Evolutionary conservation across 2,329 filamentous ascomycete genomes (phyloP), one percentile per base, ranked within the genome.

Genomic region (Blastomyces gilchristii): DNA sequence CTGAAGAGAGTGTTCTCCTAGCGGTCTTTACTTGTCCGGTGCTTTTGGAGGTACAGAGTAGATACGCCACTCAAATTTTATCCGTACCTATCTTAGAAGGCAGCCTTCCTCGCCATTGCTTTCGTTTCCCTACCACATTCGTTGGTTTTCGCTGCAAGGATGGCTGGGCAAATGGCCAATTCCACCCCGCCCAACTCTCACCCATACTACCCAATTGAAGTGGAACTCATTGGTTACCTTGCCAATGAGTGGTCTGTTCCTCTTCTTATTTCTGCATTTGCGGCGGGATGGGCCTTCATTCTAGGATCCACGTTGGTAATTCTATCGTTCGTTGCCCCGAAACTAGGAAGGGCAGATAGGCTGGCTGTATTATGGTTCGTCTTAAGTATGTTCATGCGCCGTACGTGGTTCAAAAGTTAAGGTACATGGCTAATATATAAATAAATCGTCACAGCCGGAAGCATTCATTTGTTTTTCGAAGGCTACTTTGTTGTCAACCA

Each of bases 401-500:
- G 3, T 18, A 2, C 22, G 50, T 9, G 22, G 25, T 43, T 31
- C 25, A 3, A 12, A 64, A 52, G 56, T 56, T n/a, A 16, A 28
- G 28, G 18, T n/a, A 12, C 14, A 50, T 49, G 2, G 28, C 18
- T 49, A 49, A 59, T 59, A 22, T 37, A 49, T 49, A 49, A 22
- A 12, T 59, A 52, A 45, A 61, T 49, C 58, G 22, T 37, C 47
- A 47, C 63, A 80, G 79, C 76, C 63, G 79, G 78, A 50, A 73
- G 69, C 28, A 71, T 96, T 47, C 91, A 96, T 76, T 81, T 88
- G 62, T 86, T 88, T 71, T 96, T 96, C 73, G 91, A 96, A 78
- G 89, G 88, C 47, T 96, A 95, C 75, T 95, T 91, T 72, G 81
- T 91, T 66, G 74, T 83, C 66, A 85, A 92, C 72, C 87, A 90